Evolutionary conservation across 2,329 filamentous ascomycete species (phyloP), one percentile per base, ranked within the genome.

Genomic region (Chalaropsis ovoidea): DNA sequence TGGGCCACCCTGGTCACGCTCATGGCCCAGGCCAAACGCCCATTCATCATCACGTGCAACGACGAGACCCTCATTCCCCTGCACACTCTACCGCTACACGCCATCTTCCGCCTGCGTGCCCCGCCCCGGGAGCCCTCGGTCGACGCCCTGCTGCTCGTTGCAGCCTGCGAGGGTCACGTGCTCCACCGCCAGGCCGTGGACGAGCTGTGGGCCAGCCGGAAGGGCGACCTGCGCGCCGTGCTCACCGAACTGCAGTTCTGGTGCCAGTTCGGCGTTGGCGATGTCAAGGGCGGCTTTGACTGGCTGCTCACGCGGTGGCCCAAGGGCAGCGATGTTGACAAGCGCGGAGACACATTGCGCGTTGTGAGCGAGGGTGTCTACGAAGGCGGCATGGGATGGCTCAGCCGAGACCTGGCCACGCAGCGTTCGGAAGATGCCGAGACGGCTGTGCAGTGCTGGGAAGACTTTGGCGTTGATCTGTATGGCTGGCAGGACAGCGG

Each of bases 221-320:
- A 80, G 1, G 76, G 81, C 35, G 94, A 99, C 73, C 77, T 99
- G 13, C 86, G 94, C 65, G 90, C 87, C 24, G 86, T 87, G 1
- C 84, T 99, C 61, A 86, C 82, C 65, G 91, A 97, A 68, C 81
- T 99, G 35, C 87, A 95, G 73, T 94, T 95, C 73, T 99, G 93
- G 93, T 99, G 95, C 73, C 94, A 99, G 73, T 91, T 97, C 75
- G 90, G 88, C 0, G 85, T 99, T 10, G 95, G 94, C 4, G 94
- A 96, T 72, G 80, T 84, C n/a, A 88, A 88, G 70, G 88, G 89
- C 22, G 93, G 94, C 0, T 82, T 95, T 56, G 89, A 93, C 71
- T 99, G 95, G 93, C 89, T 95, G 70, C 86, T 88, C 70, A 84
- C 87, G 61, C 82, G 87, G 66, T 93, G 86, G 85, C 88, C 89